Conservation (phyloP, 2,329 filamentous ascomycete genomes). For the Colletotrichum lindemuthianum region DNA sequence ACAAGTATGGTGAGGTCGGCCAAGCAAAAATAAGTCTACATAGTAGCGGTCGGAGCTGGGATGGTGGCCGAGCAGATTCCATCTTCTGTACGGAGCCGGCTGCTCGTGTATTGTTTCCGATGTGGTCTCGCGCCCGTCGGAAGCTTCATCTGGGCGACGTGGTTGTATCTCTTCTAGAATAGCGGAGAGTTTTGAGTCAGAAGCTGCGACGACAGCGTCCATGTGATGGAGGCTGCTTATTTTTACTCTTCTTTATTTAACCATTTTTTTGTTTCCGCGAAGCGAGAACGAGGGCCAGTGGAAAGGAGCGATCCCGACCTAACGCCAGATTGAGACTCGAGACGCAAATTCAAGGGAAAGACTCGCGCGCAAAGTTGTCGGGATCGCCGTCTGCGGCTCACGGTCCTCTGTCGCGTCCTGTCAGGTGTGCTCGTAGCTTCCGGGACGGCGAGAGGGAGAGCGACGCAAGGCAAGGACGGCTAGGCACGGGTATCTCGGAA, state of each 20-base stretch:
- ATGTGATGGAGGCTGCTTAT: not conserved
- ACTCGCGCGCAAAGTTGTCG: conserved; percentile 1
- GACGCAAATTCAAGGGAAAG: conserved; percentile 6
- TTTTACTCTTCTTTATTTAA: no score
- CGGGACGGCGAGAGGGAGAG: not conserved
- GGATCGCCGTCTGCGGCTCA: conserved; percentile 21
- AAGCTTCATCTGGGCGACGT: not conserved
- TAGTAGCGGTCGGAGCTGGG: not conserved
- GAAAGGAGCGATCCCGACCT: not conserved
- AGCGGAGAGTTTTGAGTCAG: conserved; percentile 13
- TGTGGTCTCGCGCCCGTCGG: not conserved
- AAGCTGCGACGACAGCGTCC: conserved; percentile 8
- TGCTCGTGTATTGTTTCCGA: conserved; percentile 15
- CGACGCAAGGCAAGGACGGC: conserved; percentile 22
- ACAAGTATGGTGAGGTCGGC: no score
- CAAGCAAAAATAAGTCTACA: conserved; percentile 6
- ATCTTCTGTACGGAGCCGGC: conserved; percentile 4
- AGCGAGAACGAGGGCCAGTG: conserved; percentile 14
- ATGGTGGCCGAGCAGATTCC: not conserved
- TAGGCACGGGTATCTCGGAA: conserved; percentile 27
- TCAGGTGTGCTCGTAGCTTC: not conserved
- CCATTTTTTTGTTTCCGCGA: not conserved
- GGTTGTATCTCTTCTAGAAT: conserved; percentile 1
- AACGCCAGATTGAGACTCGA: no score
- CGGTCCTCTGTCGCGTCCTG: not conserved